phyloP scores from a whole-genome alignment of 148 eudicot genomes.

The Simmondsia chinensis region DNA sequence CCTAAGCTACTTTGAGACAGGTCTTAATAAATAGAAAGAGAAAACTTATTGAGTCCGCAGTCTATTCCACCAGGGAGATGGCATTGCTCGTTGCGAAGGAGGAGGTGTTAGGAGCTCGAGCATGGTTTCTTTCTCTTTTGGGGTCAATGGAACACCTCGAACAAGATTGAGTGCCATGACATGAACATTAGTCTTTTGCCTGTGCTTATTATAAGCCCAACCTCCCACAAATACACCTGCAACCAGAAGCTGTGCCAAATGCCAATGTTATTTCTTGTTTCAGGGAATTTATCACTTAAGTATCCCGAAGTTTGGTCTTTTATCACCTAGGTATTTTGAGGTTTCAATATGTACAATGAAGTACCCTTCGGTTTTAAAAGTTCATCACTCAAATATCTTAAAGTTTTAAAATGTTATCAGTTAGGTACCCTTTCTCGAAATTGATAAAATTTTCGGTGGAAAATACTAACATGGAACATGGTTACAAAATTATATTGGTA shows the following conservation, averaged over 20 bases:
- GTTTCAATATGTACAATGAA: too few relatives aligned
- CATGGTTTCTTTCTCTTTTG: conserved; percentile 83
- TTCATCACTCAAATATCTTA: too few relatives aligned
- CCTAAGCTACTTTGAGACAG: too few relatives aligned
- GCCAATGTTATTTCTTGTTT: background rate
- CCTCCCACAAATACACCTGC: conserved; percentile 75
- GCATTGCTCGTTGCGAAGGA: conserved; percentile 23
- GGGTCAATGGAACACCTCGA: conserved; percentile 79
- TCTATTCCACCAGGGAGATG: conserved; percentile 59
- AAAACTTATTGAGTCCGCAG: conserved; percentile 20
- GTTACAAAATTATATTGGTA: too few relatives aligned
- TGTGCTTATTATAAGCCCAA: conserved; percentile 85
- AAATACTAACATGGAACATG: too few relatives aligned
- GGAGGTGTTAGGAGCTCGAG: conserved; percentile 86
- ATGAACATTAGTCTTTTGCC: conserved; percentile 78
- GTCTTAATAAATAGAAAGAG: background rate
- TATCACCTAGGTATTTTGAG: too few relatives aligned
- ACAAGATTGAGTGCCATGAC: conserved; percentile 85
- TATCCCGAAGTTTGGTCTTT: too few relatives aligned
- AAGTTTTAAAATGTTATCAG: too few relatives aligned
- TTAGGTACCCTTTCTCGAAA: too few relatives aligned
- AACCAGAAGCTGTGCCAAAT: conserved; percentile 49
- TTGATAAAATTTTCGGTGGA: too few relatives aligned
- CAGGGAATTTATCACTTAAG: background rate
- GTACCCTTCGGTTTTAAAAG: too few relatives aligned